Evolutionary conservation across 2,329 filamentous ascomycete species (phyloP), one percentile per base, ranked within the genome.

Genomic region (Sporothrix euskadiensis): DNA sequence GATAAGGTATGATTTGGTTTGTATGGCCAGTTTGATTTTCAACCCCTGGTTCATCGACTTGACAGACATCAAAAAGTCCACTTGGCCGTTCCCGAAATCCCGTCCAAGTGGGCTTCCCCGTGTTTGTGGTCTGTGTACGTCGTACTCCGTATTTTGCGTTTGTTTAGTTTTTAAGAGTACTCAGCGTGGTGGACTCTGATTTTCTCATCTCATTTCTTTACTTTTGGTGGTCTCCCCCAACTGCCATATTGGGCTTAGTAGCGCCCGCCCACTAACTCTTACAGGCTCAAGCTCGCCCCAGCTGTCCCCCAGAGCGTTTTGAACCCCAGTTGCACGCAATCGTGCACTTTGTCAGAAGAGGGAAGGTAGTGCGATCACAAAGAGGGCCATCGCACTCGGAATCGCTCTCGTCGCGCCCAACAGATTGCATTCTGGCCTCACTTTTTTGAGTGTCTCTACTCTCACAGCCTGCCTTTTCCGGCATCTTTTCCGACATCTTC

Each of bases 231-330:
- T 26, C 4, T 26, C 14, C 56, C 12, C 10, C 56, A 57, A 32
- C 32, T 63, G 59, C 59, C 59, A 63, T 41, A 41, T 63, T 3
- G 57, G 57, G 59, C 32, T 22, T 41, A 41, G 59, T 63, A 22
- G 19, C 35, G 32, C 59, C 59, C 35, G 59, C 59, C 8, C 32
- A 41, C 59, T 41, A 41, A n/a, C 54, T 7, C 49, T 14, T 22
- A 9, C 19, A 44, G 7, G 22, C 5, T 10, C 22, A 22, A 54
- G 56, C 35, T 32, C 10, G 56, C 56, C 10, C 56, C 35, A 35
- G 35, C 35, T 26, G 35, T 35, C 35, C 4, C 35, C 8, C 26
- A 26, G 32, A 57, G 26, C 9, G 26, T 57, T 22, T 22, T 30
- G 12, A 26, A 57, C 56, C 30, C 56, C 30, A 16, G 26, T 41